phyloP scores from a whole-genome alignment of 352 stramenopile genomes.

The Phytophthora crassamura region DNA sequence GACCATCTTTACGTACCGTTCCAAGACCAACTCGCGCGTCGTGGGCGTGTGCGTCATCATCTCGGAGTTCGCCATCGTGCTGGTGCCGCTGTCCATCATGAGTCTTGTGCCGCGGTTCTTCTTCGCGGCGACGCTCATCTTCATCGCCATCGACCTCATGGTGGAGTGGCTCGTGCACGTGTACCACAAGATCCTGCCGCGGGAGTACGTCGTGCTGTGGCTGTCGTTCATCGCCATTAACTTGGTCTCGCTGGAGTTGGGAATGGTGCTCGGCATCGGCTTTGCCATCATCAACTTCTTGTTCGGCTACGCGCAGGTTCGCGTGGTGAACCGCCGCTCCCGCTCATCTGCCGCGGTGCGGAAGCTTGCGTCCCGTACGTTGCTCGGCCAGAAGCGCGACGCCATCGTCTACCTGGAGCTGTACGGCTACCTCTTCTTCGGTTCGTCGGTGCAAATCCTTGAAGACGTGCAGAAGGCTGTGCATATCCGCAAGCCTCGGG shows the following conservation, averaged over 20 bases:
- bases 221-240: constrained; percentile 96
- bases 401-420: constrained; percentile 84
- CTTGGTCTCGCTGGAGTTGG: constrained; percentile 94
- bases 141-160: constrained; percentile 98
- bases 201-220: constrained; percentile 95
- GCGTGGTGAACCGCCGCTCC: constrained; percentile 70
- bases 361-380: constrained; percentile 67
- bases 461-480: constrained; percentile 83
- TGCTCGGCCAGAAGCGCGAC: constrained; percentile 70
- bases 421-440: constrained; percentile 89
- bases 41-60: constrained; percentile 92
- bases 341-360: constrained; percentile 69
- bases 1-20: constrained; percentile 97
- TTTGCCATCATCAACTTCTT: constrained; percentile 90
- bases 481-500: constrained; percentile 55
- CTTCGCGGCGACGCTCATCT: constrained; percentile 97
- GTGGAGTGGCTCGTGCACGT: constrained; percentile 95
- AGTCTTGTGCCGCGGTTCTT: constrained; percentile 97
- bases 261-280: constrained; percentile 93
- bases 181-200: constrained; percentile 80
- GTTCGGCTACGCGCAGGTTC: constrained; percentile 76
- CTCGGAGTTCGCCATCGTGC: constrained; percentile 87
- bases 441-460: constrained; percentile 83
- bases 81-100: constrained; percentile 95
- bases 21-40: constrained; percentile 89